A percentile compares a stretch with the other conserved stretches of the same genome.
Evolutionary conservation across 2,329 filamentous ascomycete genomes (phyloP).

Genomic region (Monilinia vaccinii-corymbosi): DNA sequence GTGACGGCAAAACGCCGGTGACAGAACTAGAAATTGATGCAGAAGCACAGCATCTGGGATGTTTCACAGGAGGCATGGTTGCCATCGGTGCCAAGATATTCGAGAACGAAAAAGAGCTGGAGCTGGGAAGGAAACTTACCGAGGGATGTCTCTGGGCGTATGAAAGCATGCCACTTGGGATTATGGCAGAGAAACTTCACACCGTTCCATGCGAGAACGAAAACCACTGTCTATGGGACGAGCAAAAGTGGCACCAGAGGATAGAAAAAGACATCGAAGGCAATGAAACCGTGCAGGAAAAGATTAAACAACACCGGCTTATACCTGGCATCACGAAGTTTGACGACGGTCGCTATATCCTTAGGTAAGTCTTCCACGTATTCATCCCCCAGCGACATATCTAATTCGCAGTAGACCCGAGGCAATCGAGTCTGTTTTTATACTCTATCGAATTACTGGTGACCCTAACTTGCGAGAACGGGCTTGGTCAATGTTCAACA

Average conservation of each 20-base stretch:
- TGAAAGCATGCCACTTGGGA: conserved; percentile 43
- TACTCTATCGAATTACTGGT: conserved; percentile 37
- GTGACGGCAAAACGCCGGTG: neutral
- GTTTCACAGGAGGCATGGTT: conserved; percentile 64
- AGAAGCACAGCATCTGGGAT: conserved; percentile 54
- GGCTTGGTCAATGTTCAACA: conserved; percentile 40
- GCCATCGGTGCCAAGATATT: conserved; percentile 57
- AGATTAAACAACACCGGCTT: conserved; percentile 9
- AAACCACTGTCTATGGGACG: conserved; percentile 19
- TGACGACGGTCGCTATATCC: conserved; percentile 11
- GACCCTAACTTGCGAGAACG: conserved; percentile 31
- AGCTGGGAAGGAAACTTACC: conserved; percentile 46
- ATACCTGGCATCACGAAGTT: conserved; percentile 12
- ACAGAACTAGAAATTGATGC: conserved; percentile 24
- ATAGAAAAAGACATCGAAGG: conserved; percentile 5
- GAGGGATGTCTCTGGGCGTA: conserved; percentile 57
- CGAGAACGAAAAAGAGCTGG: conserved; percentile 41
- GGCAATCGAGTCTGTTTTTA: conserved; percentile 58
- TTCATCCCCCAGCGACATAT: neutral
- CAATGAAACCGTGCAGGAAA: conserved; percentile 4
- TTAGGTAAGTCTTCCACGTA: conserved; percentile 16
- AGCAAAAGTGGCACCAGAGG: conserved; percentile 7
- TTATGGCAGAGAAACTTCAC: conserved; percentile 52
- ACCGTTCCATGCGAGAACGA: conserved; percentile 20
- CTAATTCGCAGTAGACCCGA: conserved; percentile 38